Evolutionary conservation across 257 asterid genomes (phyloP).

Genomic region (Verbascum thapsus): DNA sequence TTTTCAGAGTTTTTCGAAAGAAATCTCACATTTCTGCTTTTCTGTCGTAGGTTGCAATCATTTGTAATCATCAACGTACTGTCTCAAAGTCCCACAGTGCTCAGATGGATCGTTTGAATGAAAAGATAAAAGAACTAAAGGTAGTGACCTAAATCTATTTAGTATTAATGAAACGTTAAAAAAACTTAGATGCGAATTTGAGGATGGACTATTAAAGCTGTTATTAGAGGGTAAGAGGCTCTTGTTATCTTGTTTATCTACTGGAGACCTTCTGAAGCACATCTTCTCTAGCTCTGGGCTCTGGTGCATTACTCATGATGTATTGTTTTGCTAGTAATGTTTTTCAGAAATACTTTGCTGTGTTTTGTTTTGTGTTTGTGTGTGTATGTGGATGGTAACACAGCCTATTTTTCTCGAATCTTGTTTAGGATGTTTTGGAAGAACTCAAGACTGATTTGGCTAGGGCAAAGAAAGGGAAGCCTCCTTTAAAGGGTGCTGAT

Average conservation of each 20-base stretch:
- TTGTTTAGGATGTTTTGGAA: slow-evolving; percentile 56
- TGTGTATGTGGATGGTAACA: background rate
- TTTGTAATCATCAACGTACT: slow-evolving; percentile 95
- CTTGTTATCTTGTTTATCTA: background rate
- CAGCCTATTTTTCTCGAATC: slow-evolving; percentile 17
- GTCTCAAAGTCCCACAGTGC: slow-evolving; percentile 85
- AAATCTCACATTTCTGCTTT: slow-evolving; percentile 19
- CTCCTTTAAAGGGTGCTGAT: slow-evolving; percentile 71
- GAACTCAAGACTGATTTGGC: slow-evolving; percentile 68
- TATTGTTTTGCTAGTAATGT: background rate
- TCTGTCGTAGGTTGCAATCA: slow-evolving; percentile 83
- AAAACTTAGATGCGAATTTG: background rate
- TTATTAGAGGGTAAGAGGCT: slow-evolving; percentile 3
- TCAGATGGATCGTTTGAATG: slow-evolving; percentile 77
- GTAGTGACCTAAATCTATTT: slow-evolving; percentile 38
- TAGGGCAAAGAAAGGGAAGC: slow-evolving; percentile 88
- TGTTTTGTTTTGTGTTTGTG: background rate
- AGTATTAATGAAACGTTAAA: slow-evolving; percentile 2
- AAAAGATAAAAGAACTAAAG: slow-evolving; percentile 85
- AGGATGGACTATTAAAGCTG: slow-evolving; percentile 7
- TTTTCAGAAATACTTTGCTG: background rate
- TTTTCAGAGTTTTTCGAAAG: background rate
- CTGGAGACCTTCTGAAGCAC: slow-evolving; percentile 4
- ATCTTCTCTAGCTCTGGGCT: background rate
- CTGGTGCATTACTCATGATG: slow-evolving; percentile 12